These are phyloP conservation scores for Reutealis trisperma DNA, from an alignment of 345 rosid genomes.

Conservation along the genomic window DNA sequence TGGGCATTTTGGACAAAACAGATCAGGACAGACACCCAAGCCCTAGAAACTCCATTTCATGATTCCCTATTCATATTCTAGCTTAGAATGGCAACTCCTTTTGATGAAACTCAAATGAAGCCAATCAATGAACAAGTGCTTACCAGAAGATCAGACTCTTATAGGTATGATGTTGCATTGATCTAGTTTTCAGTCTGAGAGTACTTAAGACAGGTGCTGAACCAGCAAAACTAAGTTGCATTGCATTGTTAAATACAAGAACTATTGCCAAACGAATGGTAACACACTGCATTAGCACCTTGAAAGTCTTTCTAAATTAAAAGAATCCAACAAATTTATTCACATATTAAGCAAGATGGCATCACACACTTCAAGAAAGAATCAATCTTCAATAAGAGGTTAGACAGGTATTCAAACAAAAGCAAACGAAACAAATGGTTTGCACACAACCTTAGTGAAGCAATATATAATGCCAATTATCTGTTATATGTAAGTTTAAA, in stretches of 20 bases:
- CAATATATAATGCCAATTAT: background rate
- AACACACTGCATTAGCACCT: background rate
- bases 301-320: background rate
- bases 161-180: background rate
- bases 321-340: background rate
- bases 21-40: background rate
- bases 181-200: background rate
- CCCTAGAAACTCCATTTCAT: background rate
- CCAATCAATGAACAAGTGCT: background rate
- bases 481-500: background rate
- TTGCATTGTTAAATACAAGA: background rate
- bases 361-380: background rate
- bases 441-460: background rate
- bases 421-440: background rate
- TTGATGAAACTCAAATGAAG: background rate
- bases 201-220: background rate
- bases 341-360: background rate
- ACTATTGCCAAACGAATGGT: background rate
- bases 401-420: background rate
- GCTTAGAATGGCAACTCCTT: background rate
- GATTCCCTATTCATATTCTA: background rate
- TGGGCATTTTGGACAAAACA: too few relatives aligned
- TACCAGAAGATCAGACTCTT: background rate
- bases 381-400: background rate
- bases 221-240: background rate